phyloP scores from a whole-genome alignment of 768 basidiomycete species.

The Symmetrospora coprosmae region DNA sequence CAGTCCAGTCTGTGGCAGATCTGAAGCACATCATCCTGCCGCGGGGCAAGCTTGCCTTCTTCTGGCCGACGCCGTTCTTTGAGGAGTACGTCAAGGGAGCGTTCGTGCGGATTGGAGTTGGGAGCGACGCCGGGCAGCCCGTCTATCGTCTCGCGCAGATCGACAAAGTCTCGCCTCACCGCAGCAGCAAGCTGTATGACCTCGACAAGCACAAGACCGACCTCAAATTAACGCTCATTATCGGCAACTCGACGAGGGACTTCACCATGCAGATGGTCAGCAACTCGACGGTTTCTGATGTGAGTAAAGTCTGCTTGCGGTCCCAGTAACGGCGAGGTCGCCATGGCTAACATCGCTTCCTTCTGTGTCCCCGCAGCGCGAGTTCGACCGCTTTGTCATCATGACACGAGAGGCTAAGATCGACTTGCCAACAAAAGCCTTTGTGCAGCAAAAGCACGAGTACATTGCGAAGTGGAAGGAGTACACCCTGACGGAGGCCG shows the following conservation, averaged over 20 bases:
- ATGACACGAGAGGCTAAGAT: conserved; percentile 45
- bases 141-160: conserved; percentile 77
- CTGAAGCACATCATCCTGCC: conserved; percentile 52
- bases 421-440: conserved; percentile 53
- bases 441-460: conserved; percentile 52
- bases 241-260: conserved; percentile 51
- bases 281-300: conserved; percentile 52
- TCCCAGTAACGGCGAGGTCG: no score
- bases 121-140: conserved; percentile 45
- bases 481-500: background rate
- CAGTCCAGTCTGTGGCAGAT: conserved; percentile 43
- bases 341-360: background rate
- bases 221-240: conserved; percentile 57
- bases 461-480: conserved; percentile 41
- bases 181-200: conserved; percentile 12
- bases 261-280: conserved; percentile 79
- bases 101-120: conserved; percentile 41
- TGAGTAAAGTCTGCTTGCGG: conserved; percentile 38
- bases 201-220: conserved; percentile 37
- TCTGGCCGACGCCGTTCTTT: conserved; percentile 68
- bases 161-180: conserved; percentile 41
- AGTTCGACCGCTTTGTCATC: conserved; percentile 51
- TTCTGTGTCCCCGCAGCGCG: conserved; percentile 44
- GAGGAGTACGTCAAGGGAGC: conserved; percentile 64
- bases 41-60: conserved; percentile 56